Conservation (phyloP, 1,284 basidiomycete species). For the Boletellus deceptivus region DNA sequence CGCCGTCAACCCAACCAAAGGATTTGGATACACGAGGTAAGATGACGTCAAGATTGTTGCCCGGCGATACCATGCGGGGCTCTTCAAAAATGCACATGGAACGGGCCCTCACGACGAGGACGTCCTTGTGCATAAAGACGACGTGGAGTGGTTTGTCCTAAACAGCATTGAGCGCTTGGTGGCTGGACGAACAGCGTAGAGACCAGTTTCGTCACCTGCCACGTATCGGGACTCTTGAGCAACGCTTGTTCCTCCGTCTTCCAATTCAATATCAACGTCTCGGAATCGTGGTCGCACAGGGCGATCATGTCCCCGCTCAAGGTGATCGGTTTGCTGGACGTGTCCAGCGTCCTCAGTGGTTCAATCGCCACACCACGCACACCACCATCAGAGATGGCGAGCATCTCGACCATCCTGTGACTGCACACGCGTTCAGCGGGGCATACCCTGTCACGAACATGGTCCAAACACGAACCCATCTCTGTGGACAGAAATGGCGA, state of each 20-base stretch:
- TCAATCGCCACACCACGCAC: conserved; percentile 11
- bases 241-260: conserved; percentile 43
- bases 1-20: conserved; percentile 65
- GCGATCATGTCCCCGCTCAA: conserved; percentile 51
- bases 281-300: conserved; percentile 48
- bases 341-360: conserved; percentile 23
- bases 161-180: conserved; percentile 13
- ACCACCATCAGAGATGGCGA: conserved; percentile 20
- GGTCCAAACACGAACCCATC: conserved; percentile 37
- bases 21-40: conserved; percentile 44
- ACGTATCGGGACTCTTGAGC: conserved; percentile 37
- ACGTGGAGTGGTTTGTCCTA: conserved; percentile 52
- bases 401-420: conserved; percentile 19
- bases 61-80: conserved; percentile 31
- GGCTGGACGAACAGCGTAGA: background rate
- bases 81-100: conserved; percentile 54
- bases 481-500: conserved; percentile 48
- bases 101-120: conserved; percentile 56
- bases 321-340: conserved; percentile 43
- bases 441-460: background rate
- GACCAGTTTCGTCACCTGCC: conserved; percentile 15
- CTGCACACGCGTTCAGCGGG: conserved; percentile 14
- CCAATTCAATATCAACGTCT: conserved; percentile 56
- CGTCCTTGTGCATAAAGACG: conserved; percentile 43
- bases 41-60: conserved; percentile 21